Base-by-base conservation (phyloP, 164 flowering plant genomes). In the Annona cherimola region DNA sequence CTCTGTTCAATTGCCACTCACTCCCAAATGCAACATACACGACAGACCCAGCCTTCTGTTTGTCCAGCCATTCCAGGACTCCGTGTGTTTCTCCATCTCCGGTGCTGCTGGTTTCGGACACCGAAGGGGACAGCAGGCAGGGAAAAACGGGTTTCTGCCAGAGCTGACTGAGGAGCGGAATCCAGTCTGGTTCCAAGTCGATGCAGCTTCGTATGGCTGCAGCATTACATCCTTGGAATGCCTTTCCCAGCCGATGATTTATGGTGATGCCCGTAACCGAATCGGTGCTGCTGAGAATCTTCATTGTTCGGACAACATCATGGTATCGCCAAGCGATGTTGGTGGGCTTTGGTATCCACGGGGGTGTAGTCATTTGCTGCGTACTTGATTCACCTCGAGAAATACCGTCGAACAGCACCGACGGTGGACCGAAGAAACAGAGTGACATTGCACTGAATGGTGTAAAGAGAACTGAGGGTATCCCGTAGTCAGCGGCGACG, bases 21-120 rank as follows among this genome's bases (percentile, higher is more conserved):
- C 75, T 82, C 41, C 85, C 85, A 2, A 82, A 69, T 19, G 85
- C 85, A 1, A 78, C 73, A 42, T 83, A 80, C 11, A 81, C 72
- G 26, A 74, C 77, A 1, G 80, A 67, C 40, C 45, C 70, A 7
- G 1, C 1, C 14, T 62, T 43, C 11, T 70, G 70, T 45, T 59
- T 64, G 40, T 74, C 66, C 5, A 77, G 50, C 76, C 79, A 77
- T 4, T 77, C 5, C 45, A 18, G 43, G 6, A 63, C 76, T 20
- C 42, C 16, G 86, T 87, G 86, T 43, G 4, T 1, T 19, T 19
- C 14, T 9, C 35, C n/a, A 2, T 40, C 12, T 18, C 14, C 70
- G 14, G 19, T 59, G 2, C 40, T 35, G 20, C 4, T 18, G 39
- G 6, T 20, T 40, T 19, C 40, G 2, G 64, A 8, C 1, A 18